These are phyloP conservation scores for Mortierella sp. DNA, from an alignment of 371 early-diverging fungal species.

Conservation along the genomic window DNA sequence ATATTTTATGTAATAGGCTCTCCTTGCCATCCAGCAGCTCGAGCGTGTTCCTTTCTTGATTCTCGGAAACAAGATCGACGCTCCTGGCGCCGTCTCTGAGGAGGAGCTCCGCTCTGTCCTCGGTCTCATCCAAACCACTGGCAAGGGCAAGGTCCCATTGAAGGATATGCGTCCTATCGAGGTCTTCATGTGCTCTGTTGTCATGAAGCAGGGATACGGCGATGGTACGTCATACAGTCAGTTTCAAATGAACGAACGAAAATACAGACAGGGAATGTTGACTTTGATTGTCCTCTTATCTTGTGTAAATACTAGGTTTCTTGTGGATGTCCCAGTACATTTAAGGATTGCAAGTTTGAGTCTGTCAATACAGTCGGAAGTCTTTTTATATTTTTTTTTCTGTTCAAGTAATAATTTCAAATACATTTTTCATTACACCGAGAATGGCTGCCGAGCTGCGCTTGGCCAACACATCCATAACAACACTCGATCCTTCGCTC, in stretches of 20 bases:
- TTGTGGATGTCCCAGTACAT: conserved; percentile 58
- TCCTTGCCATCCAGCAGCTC: conserved; percentile 94
- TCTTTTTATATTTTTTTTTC: conserved; percentile 9
- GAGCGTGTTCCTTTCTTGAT: conserved; percentile 93
- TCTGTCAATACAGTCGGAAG: neutral
- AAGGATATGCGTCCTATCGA: conserved; percentile 96
- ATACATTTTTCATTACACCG: neutral
- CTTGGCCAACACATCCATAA: conserved; percentile 46
- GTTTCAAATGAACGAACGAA: neutral
- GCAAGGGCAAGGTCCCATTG: conserved; percentile 95
- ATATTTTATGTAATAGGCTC: conserved; percentile 67
- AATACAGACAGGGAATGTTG: neutral
- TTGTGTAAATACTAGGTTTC: conserved; percentile 29
- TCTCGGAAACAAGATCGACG: conserved; percentile 98
- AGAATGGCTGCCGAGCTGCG: conserved; percentile 27
- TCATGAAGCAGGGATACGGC: conserved; percentile 97
- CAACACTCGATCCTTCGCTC: conserved; percentile 31
- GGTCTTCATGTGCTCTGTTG: conserved; percentile 98
- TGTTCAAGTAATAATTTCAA: neutral
- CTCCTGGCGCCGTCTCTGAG: conserved; percentile 94
- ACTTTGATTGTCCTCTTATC: neutral
- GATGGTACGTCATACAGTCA: conserved; percentile 73
- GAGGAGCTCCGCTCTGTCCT: conserved; percentile 89
- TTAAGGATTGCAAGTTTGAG: conserved; percentile 14
- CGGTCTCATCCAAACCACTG: conserved; percentile 96